Conservation (phyloP, 768 basidiomycete genomes). For the Hygrophorus pudorinus region DNA sequence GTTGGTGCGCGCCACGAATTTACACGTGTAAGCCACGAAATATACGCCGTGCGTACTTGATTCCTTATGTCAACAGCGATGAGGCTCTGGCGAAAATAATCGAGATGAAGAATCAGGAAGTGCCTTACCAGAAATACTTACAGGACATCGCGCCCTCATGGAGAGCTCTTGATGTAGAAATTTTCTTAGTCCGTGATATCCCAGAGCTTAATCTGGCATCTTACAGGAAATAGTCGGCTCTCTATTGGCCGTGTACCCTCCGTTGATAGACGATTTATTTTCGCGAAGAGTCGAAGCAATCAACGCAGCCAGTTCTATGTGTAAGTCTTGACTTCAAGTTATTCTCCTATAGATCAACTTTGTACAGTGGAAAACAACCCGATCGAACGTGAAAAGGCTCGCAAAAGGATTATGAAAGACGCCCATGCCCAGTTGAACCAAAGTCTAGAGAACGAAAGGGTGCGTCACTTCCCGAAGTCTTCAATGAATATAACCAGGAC, state of each 20-base stretch:
- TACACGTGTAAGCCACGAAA: constrained; percentile 18
- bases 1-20: constrained; percentile 16
- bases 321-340: constrained; percentile 16
- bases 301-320: constrained; percentile 26
- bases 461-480: constrained; percentile 11
- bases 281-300: constrained; percentile 22
- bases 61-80: constrained; percentile 16
- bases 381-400: constrained; percentile 17
- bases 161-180: constrained; percentile 18
- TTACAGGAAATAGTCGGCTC: constrained; percentile 15
- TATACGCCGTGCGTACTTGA: background rate
- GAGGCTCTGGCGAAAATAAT: constrained; percentile 17
- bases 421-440: constrained; percentile 26
- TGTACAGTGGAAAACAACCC: constrained; percentile 20
- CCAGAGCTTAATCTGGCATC: constrained; percentile 1
- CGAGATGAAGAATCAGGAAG: constrained; percentile 19
- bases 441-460: constrained; percentile 26
- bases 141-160: constrained; percentile 17
- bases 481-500: background rate
- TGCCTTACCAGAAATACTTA: constrained; percentile 16
- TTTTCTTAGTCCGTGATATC: background rate
- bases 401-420: constrained; percentile 21
- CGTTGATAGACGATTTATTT: constrained; percentile 23
- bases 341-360: background rate
- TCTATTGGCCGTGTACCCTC: constrained; percentile 18